Base-by-base conservation (phyloP, 1,284 basidiomycete species). In the Anthracocystis walkeri region DNA sequence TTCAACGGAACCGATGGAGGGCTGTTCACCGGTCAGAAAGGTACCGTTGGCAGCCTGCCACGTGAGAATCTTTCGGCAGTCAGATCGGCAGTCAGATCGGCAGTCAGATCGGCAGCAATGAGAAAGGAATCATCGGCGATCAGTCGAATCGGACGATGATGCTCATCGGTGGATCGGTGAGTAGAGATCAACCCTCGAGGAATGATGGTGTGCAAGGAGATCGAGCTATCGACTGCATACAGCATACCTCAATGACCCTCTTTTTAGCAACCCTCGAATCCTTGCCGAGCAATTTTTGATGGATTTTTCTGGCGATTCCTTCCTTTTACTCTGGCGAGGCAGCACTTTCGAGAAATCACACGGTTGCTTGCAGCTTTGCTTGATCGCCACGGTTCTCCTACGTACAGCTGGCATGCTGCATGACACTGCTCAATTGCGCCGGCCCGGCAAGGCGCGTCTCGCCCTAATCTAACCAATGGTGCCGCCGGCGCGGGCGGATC, bases 331-430 rank as follows among this genome's bases (percentile, higher is more conserved):
- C 29, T 49, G 12, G 27, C 48, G 48, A 49, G 8, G 48, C 48
- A 14, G 48, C 29, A 20, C 48, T 48, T 27, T 14, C 2, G 11
- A 27, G 14, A 10, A 14, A n/a, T 8, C 48, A 20, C 29, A 31
- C 18, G 29, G 18, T 49, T n/a, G 35, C 48, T 49, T 49, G 48
- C 48, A 49, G 29, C 48, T n/a, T 48, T 16, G 44, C 44, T 38
- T 38, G 35, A 38, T 38, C 35, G 35, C 16, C 35, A 38, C 35
- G 35, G 14, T 38, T 14, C 35, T 38, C 35, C 35, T 38, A 2
- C 4, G 35, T 6, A 38, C 35, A 38, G 35, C 35, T 38, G 35
- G 35, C 35, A 38, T 38, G 35, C 33, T 33, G 33, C 33, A 33
- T 7, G 7, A 33, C 33, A 12, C 33, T 33, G 33, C 33, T 12